A percentile compares a stretch with the other conserved stretches of the same genome.
These are phyloP conservation scores for Rhazya stricta DNA, from an alignment of 257 asterid species.

Conservation along the genomic window DNA sequence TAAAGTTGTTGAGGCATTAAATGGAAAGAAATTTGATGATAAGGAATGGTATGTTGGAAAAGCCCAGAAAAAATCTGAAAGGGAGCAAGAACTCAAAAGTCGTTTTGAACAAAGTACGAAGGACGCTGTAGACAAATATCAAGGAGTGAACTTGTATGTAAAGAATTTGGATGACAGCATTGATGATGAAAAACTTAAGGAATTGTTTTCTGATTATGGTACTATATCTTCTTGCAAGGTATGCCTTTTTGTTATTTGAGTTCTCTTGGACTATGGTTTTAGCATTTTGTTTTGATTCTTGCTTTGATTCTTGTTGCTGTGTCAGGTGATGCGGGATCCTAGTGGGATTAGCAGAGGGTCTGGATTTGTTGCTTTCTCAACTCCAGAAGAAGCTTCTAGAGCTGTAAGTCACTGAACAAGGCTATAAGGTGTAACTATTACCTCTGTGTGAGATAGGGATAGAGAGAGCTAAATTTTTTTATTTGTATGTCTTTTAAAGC, in stretches of 20 bases:
- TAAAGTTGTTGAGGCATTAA: slow-evolving; percentile 45
- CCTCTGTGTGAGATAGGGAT: background rate
- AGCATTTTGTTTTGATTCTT: background rate
- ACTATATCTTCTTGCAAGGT: slow-evolving; percentile 55
- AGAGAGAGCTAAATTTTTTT: background rate
- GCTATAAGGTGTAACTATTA: background rate
- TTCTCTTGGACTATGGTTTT: background rate
- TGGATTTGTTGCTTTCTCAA: slow-evolving; percentile 61
- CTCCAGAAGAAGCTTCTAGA: slow-evolving; percentile 58
- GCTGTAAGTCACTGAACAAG: slow-evolving; percentile 44
- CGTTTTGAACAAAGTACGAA: slow-evolving; percentile 37
- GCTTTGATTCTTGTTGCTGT: background rate
- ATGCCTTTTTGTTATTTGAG: background rate
- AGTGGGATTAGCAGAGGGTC: slow-evolving; percentile 60
- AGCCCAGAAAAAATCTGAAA: slow-evolving; percentile 55
- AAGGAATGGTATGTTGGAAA: slow-evolving; percentile 58
- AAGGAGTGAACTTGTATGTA: slow-evolving; percentile 48
- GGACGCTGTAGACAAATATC: slow-evolving; percentile 48
- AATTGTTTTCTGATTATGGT: slow-evolving; percentile 45
- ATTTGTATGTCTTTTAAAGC: slow-evolving; percentile 21
- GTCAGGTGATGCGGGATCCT: slow-evolving; percentile 58
- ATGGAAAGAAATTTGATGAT: slow-evolving; percentile 41
- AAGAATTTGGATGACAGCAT: slow-evolving; percentile 56
- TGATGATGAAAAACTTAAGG: slow-evolving; percentile 54
- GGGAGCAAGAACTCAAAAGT: slow-evolving; percentile 48